Evolutionary conservation across 1,139 yeast species (phyloP).

Genomic region (Pneumocystis jirovecii): DNA sequence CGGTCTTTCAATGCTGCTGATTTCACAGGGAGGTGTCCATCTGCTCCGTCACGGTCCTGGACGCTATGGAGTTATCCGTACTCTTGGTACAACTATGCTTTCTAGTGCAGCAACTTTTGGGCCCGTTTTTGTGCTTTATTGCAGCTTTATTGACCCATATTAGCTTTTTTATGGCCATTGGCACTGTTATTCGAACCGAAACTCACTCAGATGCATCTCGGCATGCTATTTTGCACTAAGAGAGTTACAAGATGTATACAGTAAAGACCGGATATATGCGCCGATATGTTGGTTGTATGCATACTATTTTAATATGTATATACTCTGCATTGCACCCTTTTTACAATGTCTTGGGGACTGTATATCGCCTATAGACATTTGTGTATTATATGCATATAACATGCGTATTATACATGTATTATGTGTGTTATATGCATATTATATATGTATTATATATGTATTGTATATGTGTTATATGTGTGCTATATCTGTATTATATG

Average conservation of each 20-base stretch:
- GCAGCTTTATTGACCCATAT: background rate
- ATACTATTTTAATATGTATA: background rate
- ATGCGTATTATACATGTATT: no score
- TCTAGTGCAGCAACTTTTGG: conserved; percentile 97
- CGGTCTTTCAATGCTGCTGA: no score
- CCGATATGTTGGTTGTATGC: background rate
- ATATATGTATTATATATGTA: no score
- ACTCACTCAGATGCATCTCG: background rate
- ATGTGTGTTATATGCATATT: no score
- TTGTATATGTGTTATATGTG: no score
- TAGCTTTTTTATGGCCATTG: conserved; percentile 13
- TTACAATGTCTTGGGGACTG: no score
- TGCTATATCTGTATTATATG: no score
- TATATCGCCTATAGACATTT: no score
- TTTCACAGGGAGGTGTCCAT: conserved; percentile 30
- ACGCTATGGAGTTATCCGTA: conserved; percentile 94
- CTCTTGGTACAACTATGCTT: conserved; percentile 87
- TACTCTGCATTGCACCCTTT: background rate
- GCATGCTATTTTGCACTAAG: no score
- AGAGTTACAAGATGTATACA: no score
- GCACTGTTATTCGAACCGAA: conserved; percentile 14
- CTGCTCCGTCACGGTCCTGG: conserved; percentile 91
- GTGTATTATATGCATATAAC: no score
- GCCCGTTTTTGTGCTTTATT: conserved; percentile 7
- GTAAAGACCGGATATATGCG: no score